Evolutionary conservation across 495 filamentous ascomycete species (phyloP), one percentile per base, ranked within the genome.

Genomic region (Penicillium macrosclerotiorum): DNA sequence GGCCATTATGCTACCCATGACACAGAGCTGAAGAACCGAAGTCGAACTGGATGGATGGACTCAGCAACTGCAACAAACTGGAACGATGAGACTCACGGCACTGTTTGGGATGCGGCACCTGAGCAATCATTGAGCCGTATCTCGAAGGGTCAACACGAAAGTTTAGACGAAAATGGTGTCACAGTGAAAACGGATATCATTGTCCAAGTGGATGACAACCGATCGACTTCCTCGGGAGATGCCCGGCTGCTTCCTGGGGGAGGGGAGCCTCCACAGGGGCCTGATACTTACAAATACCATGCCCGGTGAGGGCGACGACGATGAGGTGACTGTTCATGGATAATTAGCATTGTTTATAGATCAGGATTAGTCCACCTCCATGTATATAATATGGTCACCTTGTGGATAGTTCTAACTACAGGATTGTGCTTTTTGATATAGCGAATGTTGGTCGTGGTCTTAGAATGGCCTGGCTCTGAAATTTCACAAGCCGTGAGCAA

Each of bases 151-250:
- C 23, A 45, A 9, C 52, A 51, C 0, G 46, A 59, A 8, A 50
- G 52, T 29, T 9, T 53, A 3, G 48, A 51, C 33, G 47, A 54
- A 48, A 58, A 52, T 0, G 42, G 42, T 20, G 60, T 66, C 4
- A 62, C 60, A 6, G 53, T 64, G 1, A 57, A 64, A 18, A 66
- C 63, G 11, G 63, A 66, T 52, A 60, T 66, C 36, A 42, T 55
- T 8, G 60, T 66, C 11, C 48, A 64, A 26, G 51, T 66, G n/a
- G 58, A 62, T 37, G 49, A 64, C 42, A 40, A 47, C n/a, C 41
- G 38, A 14, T 57, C 57, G 17, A 50, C 27, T n/a, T 55, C 48
- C 1, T 58, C 51, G 19, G 48, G 54, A 34, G 53, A 37, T 42
- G 40, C 51, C 16, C 38, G 51, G 14, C 36, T 61, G 12, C 37